phyloP scores from a whole-genome alignment of 176 grass and related monocot genomes.

The Ananas comosus region DNA sequence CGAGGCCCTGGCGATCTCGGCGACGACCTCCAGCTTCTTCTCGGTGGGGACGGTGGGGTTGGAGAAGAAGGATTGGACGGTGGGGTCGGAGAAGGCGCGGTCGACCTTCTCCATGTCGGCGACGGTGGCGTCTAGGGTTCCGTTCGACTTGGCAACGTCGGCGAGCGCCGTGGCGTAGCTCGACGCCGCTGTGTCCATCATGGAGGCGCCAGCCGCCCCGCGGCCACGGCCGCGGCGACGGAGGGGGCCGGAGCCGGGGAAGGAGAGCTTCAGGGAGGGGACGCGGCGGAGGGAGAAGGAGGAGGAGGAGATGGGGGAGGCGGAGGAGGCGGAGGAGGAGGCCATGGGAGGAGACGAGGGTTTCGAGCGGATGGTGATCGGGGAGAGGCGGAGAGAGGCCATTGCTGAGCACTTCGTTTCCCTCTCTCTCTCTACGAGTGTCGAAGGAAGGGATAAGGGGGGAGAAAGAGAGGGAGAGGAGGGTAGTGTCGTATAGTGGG shows the following conservation, averaged over 20 bases:
- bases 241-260: constrained; percentile 3
- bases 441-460: background rate
- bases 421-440: background rate
- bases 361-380: constrained; percentile 20
- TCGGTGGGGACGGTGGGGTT: constrained; percentile 57
- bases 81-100: constrained; percentile 43
- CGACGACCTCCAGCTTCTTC: constrained; percentile 49
- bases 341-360: constrained; percentile 22
- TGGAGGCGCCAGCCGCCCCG: constrained; percentile 1
- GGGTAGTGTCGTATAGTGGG: constrained; percentile 25
- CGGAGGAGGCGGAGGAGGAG: constrained; percentile 36
- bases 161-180: constrained; percentile 42
- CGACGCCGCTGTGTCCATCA: constrained; percentile 17
- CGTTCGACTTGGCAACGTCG: constrained; percentile 42
- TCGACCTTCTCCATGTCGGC: constrained; percentile 13
- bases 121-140: constrained; percentile 46
- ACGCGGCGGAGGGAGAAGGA: constrained; percentile 21
- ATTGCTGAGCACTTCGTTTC: background rate
- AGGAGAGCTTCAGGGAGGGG: constrained; percentile 34
- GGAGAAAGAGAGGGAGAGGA: constrained; percentile 14
- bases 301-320: constrained; percentile 23
- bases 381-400: constrained; percentile 20
- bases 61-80: constrained; percentile 65
- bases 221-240: constrained; percentile 6
- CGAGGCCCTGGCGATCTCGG: constrained; percentile 52